These are phyloP conservation scores for Coprinellus aureogranulatus DNA, from an alignment of 768 basidiomycete genomes.

Conservation along the genomic window DNA sequence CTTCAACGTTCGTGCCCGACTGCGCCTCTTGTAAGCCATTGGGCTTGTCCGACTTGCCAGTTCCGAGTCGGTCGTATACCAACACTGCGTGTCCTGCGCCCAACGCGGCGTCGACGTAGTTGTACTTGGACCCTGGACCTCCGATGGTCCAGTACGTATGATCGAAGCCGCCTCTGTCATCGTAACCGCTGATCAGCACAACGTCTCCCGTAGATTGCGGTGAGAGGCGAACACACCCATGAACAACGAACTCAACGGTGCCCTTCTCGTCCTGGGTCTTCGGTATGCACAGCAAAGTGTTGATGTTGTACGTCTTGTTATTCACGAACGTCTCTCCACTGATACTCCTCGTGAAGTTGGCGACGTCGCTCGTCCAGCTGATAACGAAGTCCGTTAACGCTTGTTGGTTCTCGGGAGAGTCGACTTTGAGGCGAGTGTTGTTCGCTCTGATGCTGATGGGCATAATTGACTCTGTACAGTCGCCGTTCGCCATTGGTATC, in stretches of 20 bases:
- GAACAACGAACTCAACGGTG: background rate
- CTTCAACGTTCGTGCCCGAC: background rate
- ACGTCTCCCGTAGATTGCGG: background rate
- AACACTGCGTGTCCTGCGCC: background rate
- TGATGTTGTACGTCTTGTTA: background rate
- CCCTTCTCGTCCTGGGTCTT: background rate
- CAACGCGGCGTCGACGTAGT: background rate
- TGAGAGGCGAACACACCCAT: background rate
- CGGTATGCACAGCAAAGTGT: background rate
- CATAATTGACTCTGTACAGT: background rate
- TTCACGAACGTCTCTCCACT: background rate
- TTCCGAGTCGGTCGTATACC: background rate
- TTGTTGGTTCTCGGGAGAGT: background rate
- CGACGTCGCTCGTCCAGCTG: background rate
- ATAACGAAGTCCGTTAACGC: background rate
- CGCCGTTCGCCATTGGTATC: background rate
- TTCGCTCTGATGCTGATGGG: background rate
- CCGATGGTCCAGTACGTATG: background rate
- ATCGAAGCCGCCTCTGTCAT: background rate
- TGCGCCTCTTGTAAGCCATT: background rate
- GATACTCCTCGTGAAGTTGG: background rate
- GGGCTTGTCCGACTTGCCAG: background rate
- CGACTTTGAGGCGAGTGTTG: background rate
- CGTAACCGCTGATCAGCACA: background rate
- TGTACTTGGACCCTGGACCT: background rate